Evolutionary conservation across 176 grass and related monocot species (phyloP), one percentile per base, ranked within the genome.

Genomic region (Melocanna baccifera): DNA sequence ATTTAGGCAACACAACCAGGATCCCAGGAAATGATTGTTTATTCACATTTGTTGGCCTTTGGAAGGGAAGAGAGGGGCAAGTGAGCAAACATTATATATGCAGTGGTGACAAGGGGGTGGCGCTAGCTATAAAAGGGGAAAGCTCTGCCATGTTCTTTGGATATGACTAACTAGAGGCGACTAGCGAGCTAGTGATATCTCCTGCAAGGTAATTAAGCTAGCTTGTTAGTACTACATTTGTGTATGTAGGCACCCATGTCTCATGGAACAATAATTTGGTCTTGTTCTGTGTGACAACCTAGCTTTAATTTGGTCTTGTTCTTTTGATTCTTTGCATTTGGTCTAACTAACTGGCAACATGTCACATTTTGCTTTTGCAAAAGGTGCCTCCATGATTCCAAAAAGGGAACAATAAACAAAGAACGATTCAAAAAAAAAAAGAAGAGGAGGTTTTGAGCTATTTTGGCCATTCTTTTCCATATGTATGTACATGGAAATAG

Each of bases 1-100:
- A 86, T 89, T 75, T 70, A 55, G 71, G 16, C 71, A 23, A 75
- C 62, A 22, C 55, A 77, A 26, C 5, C 19, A 70, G 51, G 46
- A 81, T 81, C 71, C 41, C 8, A 20, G 19, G n/a, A 62, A 76
- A 62, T 16, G n/a, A 15, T 29, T 81, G 39, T 11, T 12, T 89
- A 63, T 59, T 26, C 1, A 40, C 32, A 53, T 51, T 11, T 12
- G 46, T 76, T 76, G 62, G 5, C 70, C 57, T 26, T 76, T 26
- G 18, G 3, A 19, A 36, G 4, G 63, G 18, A 29, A 29, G 51
- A 36, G 28, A 29, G 15, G 29, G 4, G 26, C 53, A 13, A 56
- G 5, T 79, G 46, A 77, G 37, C 70, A 42, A 55, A 25, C 12
- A 39, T 47, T 75, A 56, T n/a, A n/a, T n/a, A n/a, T n/a, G n/a